phyloP scores from a whole-genome alignment of 768 basidiomycete species.

The Tricholoma saponaceum region DNA sequence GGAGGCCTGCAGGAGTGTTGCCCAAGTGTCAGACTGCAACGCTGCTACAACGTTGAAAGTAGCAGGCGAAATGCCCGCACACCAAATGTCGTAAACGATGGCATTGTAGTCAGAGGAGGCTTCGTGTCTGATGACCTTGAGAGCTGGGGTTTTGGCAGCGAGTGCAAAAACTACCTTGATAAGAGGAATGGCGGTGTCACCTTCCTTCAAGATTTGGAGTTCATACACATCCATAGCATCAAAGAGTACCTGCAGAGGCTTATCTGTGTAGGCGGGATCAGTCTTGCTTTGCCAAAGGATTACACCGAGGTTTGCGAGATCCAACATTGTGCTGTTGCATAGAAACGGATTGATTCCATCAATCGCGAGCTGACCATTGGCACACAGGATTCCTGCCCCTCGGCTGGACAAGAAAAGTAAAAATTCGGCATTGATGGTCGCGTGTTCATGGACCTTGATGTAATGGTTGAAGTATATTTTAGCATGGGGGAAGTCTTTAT shows the following conservation, averaged over 20 bases:
- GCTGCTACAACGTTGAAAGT: no score
- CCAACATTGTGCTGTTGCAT: constrained; percentile 16
- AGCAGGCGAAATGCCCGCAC: no score
- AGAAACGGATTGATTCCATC: constrained; percentile 15
- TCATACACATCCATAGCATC: no score
- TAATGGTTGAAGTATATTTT: no score
- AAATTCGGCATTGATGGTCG: no score
- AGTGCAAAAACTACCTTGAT: constrained; percentile 24
- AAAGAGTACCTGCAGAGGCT: neutral
- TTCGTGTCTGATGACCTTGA: constrained; percentile 6
- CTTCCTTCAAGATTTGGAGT: neutral
- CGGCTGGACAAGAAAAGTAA: no score
- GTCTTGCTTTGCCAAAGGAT: neutral
- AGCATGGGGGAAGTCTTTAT: no score
- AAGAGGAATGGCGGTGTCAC: constrained; percentile 8
- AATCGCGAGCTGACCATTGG: constrained; percentile 8
- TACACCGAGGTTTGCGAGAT: neutral
- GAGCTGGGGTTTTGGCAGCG: constrained; percentile 6
- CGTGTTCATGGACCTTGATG: no score
- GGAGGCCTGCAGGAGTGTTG: no score
- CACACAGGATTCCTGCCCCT: no score
- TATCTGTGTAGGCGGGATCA: neutral
- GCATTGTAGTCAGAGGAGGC: constrained; percentile 1
- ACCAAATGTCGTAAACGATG: no score
- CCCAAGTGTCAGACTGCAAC: no score